phyloP scores from a whole-genome alignment of 176 grass and related monocot genomes.

The Oryza punctata region DNA sequence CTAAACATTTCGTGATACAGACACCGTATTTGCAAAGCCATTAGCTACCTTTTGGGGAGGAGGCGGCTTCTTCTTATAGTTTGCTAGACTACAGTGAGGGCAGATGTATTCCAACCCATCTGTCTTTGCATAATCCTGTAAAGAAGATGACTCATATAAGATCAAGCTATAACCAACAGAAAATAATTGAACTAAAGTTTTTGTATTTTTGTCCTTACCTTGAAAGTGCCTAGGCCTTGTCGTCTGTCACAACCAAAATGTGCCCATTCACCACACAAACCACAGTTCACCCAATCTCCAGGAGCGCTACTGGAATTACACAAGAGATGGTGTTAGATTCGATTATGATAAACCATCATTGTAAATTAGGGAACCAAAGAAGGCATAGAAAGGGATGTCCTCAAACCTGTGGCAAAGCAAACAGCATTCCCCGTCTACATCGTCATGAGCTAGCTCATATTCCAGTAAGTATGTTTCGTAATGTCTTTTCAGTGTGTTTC shows the following conservation, averaged over 20 bases:
- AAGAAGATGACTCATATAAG: conserved; percentile 1
- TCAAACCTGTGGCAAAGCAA: conserved; percentile 91
- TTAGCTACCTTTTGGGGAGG: conserved; percentile 60
- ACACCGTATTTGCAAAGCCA: conserved; percentile 59
- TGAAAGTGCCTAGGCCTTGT: conserved; percentile 88
- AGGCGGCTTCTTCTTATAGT: conserved; percentile 76
- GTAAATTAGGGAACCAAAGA: conserved; percentile 1
- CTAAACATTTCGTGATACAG: conserved; percentile 64
- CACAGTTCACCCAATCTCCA: conserved; percentile 98
- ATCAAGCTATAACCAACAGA: background rate
- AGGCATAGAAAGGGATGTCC: conserved; percentile 25
- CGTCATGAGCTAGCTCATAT: conserved; percentile 94
- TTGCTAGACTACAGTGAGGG: conserved; percentile 88
- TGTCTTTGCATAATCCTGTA: conserved; percentile 96
- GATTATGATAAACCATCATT: background rate
- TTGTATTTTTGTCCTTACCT: conserved; percentile 52
- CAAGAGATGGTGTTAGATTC: conserved; percentile 38
- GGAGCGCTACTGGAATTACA: conserved; percentile 87
- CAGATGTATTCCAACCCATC: conserved; percentile 99
- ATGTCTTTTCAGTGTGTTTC: conserved; percentile 94
- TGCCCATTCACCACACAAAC: conserved; percentile 97
- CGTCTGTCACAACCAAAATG: conserved; percentile 97
- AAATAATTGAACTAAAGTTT: background rate
- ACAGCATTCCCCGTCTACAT: conserved; percentile 98
- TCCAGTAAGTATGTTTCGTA: conserved; percentile 97